Evolutionary conservation across 352 stramenopile genomes (phyloP).

Genomic region (Phytophthora citricola): DNA sequence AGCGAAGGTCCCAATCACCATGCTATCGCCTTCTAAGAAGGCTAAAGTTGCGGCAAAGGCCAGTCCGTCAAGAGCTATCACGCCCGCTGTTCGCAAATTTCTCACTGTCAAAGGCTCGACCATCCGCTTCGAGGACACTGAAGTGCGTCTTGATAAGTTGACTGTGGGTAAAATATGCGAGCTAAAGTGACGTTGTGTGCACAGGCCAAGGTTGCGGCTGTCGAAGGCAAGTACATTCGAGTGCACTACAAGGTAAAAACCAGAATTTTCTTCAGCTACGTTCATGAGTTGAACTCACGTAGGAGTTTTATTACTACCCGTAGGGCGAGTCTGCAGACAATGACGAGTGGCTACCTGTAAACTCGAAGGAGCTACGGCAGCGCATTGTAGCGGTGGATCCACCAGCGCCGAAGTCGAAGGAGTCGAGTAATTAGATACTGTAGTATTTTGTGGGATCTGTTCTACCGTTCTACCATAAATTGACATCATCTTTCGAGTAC

Average conservation of each 20-base stretch:
- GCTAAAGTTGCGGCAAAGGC: constrained; percentile 24
- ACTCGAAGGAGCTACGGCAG: constrained; percentile 49
- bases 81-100: constrained; percentile 44
- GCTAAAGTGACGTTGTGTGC: constrained; percentile 8
- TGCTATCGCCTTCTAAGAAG: constrained; percentile 34
- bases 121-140: constrained; percentile 68
- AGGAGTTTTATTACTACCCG: not conserved
- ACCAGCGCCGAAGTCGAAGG: constrained; percentile 31
- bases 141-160: constrained; percentile 39
- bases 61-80: constrained; percentile 14
- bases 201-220: constrained; percentile 68
- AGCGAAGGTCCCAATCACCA: constrained; percentile 20
- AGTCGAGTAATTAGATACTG: constrained; percentile 27
- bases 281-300: constrained; percentile 1
- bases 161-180: constrained; percentile 3
- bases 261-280: too few relatives aligned
- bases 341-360: constrained; percentile 75
- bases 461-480: constrained; percentile 13
- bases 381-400: constrained; percentile 54
- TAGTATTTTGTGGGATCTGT: constrained; percentile 16
- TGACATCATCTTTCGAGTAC: constrained; percentile 9
- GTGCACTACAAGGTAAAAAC: constrained; percentile 77
- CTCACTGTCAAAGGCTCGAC: constrained; percentile 70
- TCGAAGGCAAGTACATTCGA: constrained; percentile 79
- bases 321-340: constrained; percentile 69